phyloP scores from a whole-genome alignment of 306 rosid genomes.

The Geum urbanum region DNA sequence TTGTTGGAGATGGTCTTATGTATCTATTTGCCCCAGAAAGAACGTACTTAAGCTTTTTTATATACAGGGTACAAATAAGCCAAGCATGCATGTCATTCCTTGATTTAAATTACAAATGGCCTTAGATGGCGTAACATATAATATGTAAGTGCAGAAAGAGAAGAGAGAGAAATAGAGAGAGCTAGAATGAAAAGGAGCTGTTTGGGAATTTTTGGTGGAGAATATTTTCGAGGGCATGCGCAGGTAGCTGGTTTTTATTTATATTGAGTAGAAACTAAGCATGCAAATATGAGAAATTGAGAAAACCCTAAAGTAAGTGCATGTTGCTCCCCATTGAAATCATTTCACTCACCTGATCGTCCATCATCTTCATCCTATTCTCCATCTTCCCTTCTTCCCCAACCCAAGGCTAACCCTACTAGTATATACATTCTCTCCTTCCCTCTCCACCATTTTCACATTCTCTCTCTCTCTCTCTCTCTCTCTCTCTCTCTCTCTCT shows the following conservation, averaged over 20 bases:
- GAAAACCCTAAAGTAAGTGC: conserved; percentile 81
- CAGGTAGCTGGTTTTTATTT: conserved; percentile 30
- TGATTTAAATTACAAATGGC: not conserved
- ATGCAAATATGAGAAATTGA: conserved; percentile 34
- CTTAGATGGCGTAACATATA: conserved; percentile 24
- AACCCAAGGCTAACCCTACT: conserved; percentile 77
- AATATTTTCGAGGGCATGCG: conserved; percentile 97
- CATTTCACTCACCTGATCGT: conserved; percentile 87
- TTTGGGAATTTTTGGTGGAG: conserved; percentile 53
- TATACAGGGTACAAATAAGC: conserved; percentile 48
- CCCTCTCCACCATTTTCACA: conserved; percentile 15
- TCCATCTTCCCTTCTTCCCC: conserved; percentile 50
- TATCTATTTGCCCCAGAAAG: not conserved
- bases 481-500: not conserved
- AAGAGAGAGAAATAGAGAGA: not conserved
- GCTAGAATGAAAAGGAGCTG: conserved; percentile 46
- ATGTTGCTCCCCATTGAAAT: conserved; percentile 74
- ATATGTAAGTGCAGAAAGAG: no score
- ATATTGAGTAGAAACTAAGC: conserved; percentile 89
- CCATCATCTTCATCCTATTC: conserved; percentile 42
- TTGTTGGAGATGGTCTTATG: no score
- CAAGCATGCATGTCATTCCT: conserved; percentile 48
- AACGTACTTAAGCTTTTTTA: no score
- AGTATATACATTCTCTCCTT: conserved; percentile 52
- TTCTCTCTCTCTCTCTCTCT: not conserved